Base-by-base conservation (phyloP, 2,329 filamentous ascomycete species). In the Penicillium italicum region DNA sequence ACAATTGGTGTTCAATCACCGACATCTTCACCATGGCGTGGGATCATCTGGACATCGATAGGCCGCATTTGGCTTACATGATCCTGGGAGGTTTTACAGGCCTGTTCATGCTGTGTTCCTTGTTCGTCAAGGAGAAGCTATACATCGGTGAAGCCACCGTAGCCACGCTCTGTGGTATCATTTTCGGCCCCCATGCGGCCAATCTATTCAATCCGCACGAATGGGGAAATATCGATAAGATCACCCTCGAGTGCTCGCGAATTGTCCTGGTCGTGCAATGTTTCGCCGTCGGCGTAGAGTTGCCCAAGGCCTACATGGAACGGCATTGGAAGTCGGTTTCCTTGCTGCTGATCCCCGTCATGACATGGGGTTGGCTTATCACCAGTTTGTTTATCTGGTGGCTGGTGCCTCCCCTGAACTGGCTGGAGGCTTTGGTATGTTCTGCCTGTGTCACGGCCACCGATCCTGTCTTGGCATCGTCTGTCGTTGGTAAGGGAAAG, bases 71-170 rank as follows among this genome's bases (percentile, higher is more conserved):
- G 90, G 94, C 96, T 63, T 99, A 99, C 77, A 91, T 97, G 77
- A 97, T 99, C 76, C 81, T 99, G 54, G 94, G 94, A 69, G 94
- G 93, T 73, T 99, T 99, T 79, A 99, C 94, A 65, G 91, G 89
- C 58, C 80, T 99, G 67, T 99, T 99, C 79, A 99, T 99, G 94
- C 81, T 99, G 57, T 96, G 91, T 75, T 99, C 94, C 57, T 91
- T 95, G 53, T 86, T 97, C 70, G 96, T 99, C 78, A 99, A 99
- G 80, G 94, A 99, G 81, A 89, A 90, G 73, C 83, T 97, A 70
- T 99, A 99, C 79, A 99, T 99, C 73, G 94, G 94, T 71, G 94
- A 99, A 82, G 94, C 94, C 48, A 97, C 94, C 1, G 90, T 99
- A 42, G 86, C 85, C n/a, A 87, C 86, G 0, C 72, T 88, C 12